phyloP scores from a whole-genome alignment of 2,329 filamentous ascomycete species.

The Aspergillus jensenii region DNA sequence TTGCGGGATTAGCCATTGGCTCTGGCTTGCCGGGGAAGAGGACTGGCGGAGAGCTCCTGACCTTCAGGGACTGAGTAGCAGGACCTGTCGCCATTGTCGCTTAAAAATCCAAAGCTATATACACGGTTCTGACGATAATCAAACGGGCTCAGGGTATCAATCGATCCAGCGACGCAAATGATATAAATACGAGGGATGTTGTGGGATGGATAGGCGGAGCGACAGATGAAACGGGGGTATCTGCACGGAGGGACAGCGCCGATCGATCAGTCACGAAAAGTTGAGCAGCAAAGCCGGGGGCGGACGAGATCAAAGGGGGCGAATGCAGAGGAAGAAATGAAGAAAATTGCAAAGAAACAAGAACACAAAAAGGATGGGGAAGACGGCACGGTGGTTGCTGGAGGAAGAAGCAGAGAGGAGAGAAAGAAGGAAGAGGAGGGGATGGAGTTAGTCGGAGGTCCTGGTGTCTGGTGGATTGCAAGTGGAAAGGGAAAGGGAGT shows the following conservation, averaged over 20 bases:
- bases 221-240: slow-evolving; percentile 11
- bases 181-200: slow-evolving; percentile 9
- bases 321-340: background rate
- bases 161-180: slow-evolving; percentile 8
- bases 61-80: slow-evolving; percentile 89
- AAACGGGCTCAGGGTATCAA: slow-evolving; percentile 6
- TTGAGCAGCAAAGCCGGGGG: background rate
- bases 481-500: background rate
- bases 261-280: slow-evolving; percentile 10
- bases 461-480: background rate
- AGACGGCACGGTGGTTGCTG: slow-evolving; percentile 1
- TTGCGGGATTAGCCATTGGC: slow-evolving; percentile 38
- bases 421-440: slow-evolving; percentile 5
- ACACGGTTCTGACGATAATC: slow-evolving; percentile 8
- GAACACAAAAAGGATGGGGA: background rate
- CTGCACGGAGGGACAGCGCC: slow-evolving; percentile 8
- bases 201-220: slow-evolving; percentile 5
- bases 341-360: slow-evolving; percentile 6
- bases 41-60: slow-evolving; percentile 42
- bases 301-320: background rate
- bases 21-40: slow-evolving; percentile 19
- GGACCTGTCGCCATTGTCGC: slow-evolving; percentile 70
- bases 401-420: slow-evolving; percentile 1
- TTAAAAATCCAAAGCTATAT: slow-evolving; percentile 16
- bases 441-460: slow-evolving; percentile 7